phyloP scores from a whole-genome alignment of 163 green algal species.

The Chlorella variabilis region DNA sequence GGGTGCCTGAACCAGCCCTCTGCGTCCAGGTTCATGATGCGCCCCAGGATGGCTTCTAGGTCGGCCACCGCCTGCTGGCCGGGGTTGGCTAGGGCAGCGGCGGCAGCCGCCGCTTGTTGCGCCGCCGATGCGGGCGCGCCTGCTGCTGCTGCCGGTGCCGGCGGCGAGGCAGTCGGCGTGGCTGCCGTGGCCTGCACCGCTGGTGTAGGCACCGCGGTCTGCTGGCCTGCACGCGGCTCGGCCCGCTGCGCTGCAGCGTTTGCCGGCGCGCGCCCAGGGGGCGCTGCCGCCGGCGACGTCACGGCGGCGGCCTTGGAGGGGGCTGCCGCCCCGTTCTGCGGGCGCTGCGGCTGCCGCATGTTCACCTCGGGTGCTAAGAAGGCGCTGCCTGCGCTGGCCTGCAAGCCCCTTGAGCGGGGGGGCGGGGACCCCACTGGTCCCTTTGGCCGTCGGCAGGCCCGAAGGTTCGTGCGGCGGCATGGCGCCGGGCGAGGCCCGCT shows the following conservation, averaged over 20 bases:
- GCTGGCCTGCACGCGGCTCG: not conserved
- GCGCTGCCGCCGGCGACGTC: not conserved
- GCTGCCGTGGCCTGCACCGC: not conserved
- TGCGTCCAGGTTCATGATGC: slow-evolving; percentile 49
- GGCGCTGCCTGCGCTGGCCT: not conserved
- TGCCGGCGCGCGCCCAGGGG: not conserved
- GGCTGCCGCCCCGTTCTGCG: not conserved
- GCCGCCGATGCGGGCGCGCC: not conserved
- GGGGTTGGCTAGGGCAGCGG: not conserved
- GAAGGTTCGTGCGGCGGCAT: slow-evolving; percentile 16
- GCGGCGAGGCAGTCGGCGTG: not conserved
- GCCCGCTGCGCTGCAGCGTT: not conserved
- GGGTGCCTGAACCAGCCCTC: slow-evolving; percentile 77
- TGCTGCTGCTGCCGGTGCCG: not conserved
- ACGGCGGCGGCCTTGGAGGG: not conserved
- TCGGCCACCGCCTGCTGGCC: not conserved
- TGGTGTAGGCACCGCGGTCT: not conserved
- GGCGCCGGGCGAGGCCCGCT: not conserved
- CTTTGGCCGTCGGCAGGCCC: not conserved
- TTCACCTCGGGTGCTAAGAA: not conserved
- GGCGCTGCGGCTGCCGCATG: slow-evolving; percentile 3
- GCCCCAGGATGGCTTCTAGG: slow-evolving; percentile 26
- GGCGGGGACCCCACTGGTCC: not conserved
- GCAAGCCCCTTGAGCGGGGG: not conserved
- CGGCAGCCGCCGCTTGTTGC: not conserved